phyloP scores from a whole-genome alignment of 768 basidiomycete genomes.

The Peribolospora kevripleyi region DNA sequence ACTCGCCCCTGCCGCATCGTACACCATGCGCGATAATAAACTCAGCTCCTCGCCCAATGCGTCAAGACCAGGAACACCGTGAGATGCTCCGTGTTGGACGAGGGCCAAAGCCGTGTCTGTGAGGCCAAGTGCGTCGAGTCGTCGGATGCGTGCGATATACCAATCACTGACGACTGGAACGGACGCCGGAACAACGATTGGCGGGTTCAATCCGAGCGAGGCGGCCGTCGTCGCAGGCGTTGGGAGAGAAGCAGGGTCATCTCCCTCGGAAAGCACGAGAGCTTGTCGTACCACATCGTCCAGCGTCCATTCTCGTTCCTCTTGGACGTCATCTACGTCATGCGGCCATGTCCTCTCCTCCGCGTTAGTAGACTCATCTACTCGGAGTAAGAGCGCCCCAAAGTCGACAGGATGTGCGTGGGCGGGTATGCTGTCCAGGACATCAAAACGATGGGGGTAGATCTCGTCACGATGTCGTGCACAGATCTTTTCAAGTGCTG shows the following conservation, averaged over 20 bases:
- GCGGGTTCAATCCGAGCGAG: conserved; percentile 16
- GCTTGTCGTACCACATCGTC: background rate
- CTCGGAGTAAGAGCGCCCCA: conserved; percentile 36
- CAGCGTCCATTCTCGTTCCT: conserved; percentile 4
- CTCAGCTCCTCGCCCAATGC: conserved; percentile 75
- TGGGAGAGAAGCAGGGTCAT: conserved; percentile 8
- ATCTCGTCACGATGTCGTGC: conserved; percentile 32
- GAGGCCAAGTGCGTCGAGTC: conserved; percentile 41
- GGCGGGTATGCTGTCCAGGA: conserved; percentile 52
- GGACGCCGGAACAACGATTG: conserved; percentile 7
- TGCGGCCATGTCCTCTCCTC: conserved; percentile 19
- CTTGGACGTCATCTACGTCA: conserved; percentile 1
- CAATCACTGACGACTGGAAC: conserved; percentile 37
- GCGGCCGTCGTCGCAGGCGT: conserved; percentile 7
- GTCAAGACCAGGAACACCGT: conserved; percentile 52
- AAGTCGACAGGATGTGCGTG: conserved; percentile 41
- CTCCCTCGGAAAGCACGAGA: background rate
- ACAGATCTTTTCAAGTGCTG: conserved; percentile 35
- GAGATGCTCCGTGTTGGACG: conserved; percentile 65
- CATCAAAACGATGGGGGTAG: conserved; percentile 42
- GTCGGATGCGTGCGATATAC: conserved; percentile 45
- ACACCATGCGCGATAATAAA: conserved; percentile 61
- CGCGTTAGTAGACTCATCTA: conserved; percentile 27
- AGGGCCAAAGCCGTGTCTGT: conserved; percentile 52
- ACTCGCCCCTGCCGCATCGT: conserved; percentile 28